phyloP scores from a whole-genome alignment of 2,329 filamentous ascomycete genomes.

The Epichloe sibirici region DNA sequence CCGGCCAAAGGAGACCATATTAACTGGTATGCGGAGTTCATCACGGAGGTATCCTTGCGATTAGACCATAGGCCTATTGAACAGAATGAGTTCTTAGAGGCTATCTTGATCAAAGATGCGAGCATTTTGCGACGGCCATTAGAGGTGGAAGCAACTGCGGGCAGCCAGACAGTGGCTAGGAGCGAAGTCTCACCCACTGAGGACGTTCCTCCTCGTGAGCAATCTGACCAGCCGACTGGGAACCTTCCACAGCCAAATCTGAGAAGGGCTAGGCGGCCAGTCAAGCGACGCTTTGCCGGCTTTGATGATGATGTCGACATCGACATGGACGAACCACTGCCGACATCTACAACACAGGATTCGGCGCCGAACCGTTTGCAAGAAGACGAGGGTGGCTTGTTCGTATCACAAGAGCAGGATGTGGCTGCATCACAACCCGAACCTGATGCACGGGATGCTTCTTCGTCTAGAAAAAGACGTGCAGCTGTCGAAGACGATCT shows the following conservation, averaged over 20 bases:
- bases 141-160: slow-evolving; percentile 29
- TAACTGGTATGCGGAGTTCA: slow-evolving; percentile 59
- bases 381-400: slow-evolving; percentile 35
- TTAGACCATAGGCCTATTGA: slow-evolving; percentile 75
- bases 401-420: slow-evolving; percentile 40
- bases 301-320: slow-evolving; percentile 45
- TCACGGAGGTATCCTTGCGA: slow-evolving; percentile 54
- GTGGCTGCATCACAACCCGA: slow-evolving; percentile 12
- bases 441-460: slow-evolving; percentile 11
- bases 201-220: neutral
- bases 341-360: neutral
- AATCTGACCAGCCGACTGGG: slow-evolving; percentile 5
- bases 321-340: slow-evolving; percentile 17
- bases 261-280: slow-evolving; percentile 24
- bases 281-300: slow-evolving; percentile 54
- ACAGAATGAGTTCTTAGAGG: slow-evolving; percentile 85
- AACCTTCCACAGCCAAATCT: neutral
- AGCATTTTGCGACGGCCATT: slow-evolving; percentile 58
- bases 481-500: slow-evolving; percentile 40
- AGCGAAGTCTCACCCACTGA: slow-evolving; percentile 1
- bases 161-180: slow-evolving; percentile 10
- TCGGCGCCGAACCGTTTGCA: slow-evolving; percentile 1
- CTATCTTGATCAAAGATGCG: slow-evolving; percentile 72
- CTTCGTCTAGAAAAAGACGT: slow-evolving; percentile 32
- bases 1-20: slow-evolving; percentile 41